Percentiles rank a stretch among this genome's conserved stretches.
Evolutionary conservation across 768 basidiomycete genomes (phyloP).

Genomic region (Clitopilus passeckerianus): DNA sequence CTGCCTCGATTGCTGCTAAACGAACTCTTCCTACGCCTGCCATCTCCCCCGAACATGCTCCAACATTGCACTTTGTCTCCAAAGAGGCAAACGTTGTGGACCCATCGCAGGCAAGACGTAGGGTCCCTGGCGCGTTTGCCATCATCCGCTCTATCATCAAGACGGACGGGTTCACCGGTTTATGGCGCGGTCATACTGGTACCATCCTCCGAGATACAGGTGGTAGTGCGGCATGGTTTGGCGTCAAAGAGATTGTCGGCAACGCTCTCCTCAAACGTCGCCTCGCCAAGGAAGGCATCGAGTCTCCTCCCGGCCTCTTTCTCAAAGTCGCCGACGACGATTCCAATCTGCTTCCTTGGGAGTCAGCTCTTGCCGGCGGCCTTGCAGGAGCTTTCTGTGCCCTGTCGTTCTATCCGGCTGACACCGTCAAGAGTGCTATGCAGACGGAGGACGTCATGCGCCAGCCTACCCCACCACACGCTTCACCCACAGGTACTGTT

Average conservation of each 20-base stretch:
- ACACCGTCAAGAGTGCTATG: constrained; percentile 86
- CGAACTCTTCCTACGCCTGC: constrained; percentile 4
- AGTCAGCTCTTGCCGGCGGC: constrained; percentile 77
- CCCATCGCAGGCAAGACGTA: constrained; percentile 13
- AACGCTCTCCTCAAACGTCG: constrained; percentile 53
- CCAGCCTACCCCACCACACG: constrained; percentile 19
- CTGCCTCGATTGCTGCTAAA: not conserved
- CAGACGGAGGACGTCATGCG: constrained; percentile 86
- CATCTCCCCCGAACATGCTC: constrained; percentile 2
- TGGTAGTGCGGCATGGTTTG: constrained; percentile 84
- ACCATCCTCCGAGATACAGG: constrained; percentile 87
- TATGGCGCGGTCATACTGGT: constrained; percentile 85
- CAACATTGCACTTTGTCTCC: not conserved
- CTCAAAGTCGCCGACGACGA: constrained; percentile 11
- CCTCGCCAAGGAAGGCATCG: constrained; percentile 6
- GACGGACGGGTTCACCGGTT: constrained; percentile 54
- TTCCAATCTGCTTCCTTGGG: constrained; percentile 50
- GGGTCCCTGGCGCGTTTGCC: constrained; percentile 63
- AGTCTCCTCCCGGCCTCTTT: constrained; percentile 9
- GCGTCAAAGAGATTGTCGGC: constrained; percentile 74
- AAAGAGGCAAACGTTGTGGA: constrained; percentile 9
- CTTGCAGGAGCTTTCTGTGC: constrained; percentile 77
- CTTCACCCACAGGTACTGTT: not conserved
- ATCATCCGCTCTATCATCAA: constrained; percentile 57
- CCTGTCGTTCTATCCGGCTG: constrained; percentile 82